Evolutionary conservation across 805 yeast genomes (phyloP).

Genomic region (Suhomyces faveliae): DNA sequence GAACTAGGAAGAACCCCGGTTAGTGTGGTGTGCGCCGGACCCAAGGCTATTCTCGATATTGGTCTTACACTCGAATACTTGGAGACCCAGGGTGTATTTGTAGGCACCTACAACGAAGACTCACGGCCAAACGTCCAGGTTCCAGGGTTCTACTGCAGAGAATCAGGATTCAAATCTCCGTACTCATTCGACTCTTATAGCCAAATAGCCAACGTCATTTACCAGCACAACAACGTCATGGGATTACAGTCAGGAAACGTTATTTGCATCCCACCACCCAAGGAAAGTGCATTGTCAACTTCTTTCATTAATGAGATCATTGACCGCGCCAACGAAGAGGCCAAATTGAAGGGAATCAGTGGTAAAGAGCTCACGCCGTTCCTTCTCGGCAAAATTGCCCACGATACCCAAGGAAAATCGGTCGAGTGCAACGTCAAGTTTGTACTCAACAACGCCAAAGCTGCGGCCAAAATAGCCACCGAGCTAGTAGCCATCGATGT

Average conservation of each 20-base stretch:
- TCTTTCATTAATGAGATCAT: conserved; percentile 55
- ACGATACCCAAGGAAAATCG: conserved; percentile 66
- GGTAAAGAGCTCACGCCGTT: conserved; percentile 86
- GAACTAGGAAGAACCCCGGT: conserved; percentile 82
- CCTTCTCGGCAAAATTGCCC: conserved; percentile 61
- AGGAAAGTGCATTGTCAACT: conserved; percentile 54
- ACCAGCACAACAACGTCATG: conserved; percentile 44
- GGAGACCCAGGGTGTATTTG: conserved; percentile 90
- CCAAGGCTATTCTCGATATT: conserved; percentile 81
- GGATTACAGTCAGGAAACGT: conserved; percentile 64
- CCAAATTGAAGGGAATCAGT: conserved; percentile 47
- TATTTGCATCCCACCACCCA: conserved; percentile 82
- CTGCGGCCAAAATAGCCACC: conserved; percentile 67
- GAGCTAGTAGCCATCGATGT: conserved; percentile 42
- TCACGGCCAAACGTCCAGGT: conserved; percentile 45
- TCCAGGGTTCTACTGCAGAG: conserved; percentile 82
- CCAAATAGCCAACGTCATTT: conserved; percentile 64
- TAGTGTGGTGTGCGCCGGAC: conserved; percentile 91
- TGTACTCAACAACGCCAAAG: conserved; percentile 70
- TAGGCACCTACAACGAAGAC: conserved; percentile 59
- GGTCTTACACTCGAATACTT: conserved; percentile 78
- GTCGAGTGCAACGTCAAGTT: conserved; percentile 70
- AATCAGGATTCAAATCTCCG: conserved; percentile 73
- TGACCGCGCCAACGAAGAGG: conserved; percentile 55
- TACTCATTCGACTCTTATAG: conserved; percentile 51